Percentiles rank a stretch among this genome's conserved stretches.
Conservation (phyloP, 495 filamentous ascomycete species). For the Tuber indicum region DNA sequence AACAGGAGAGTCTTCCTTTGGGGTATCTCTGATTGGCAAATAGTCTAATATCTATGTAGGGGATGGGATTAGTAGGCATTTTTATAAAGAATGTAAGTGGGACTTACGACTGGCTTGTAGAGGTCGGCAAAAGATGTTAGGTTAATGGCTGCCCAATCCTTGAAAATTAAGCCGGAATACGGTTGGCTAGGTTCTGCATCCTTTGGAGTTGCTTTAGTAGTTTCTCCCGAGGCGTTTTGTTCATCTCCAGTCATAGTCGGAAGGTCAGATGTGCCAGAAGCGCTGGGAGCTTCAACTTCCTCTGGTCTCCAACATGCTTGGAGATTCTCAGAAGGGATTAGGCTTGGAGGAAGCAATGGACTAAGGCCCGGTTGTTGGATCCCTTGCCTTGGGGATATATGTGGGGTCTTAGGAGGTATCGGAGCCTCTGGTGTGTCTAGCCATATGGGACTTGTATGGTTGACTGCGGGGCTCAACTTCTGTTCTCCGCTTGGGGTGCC, state of each 20-base stretch:
- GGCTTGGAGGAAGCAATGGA: background rate
- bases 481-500: background rate
- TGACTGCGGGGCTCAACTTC: background rate
- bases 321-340: background rate
- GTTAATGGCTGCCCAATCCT: background rate
- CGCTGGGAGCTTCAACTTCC: background rate
- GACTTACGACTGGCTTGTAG: conserved; percentile 19
- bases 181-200: background rate
- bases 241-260: background rate
- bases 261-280: background rate
- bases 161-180: background rate
- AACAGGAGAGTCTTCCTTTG: conserved; percentile 14
- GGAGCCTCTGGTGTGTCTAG: background rate
- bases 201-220: background rate
- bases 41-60: conserved; percentile 18
- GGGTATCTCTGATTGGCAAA: conserved; percentile 10
- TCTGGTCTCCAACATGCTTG: background rate
- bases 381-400: background rate
- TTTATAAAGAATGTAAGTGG: background rate
- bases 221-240: background rate
- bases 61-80: background rate
- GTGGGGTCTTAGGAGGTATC: background rate
- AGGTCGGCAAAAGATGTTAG: conserved; percentile 5
- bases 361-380: background rate
- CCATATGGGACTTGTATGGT: background rate